phyloP scores from a whole-genome alignment of 345 rosid species.

The Alliaria petiolata region DNA sequence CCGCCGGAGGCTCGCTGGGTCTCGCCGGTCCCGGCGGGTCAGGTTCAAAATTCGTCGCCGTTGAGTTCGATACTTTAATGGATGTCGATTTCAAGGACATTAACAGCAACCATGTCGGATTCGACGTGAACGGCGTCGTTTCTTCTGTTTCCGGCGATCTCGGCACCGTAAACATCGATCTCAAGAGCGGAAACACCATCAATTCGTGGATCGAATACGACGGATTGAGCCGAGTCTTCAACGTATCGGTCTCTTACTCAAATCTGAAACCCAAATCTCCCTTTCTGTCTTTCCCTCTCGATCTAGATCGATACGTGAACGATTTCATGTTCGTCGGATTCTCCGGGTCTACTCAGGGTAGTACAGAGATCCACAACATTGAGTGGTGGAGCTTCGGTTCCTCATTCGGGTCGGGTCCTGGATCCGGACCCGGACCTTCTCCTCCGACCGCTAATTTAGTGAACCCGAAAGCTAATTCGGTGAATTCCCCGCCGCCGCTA shows the following conservation, averaged over 20 bases:
- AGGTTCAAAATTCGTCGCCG: slow-evolving; percentile 57
- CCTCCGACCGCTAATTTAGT: slow-evolving; percentile 52
- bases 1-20: slow-evolving; percentile 65
- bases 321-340: slow-evolving; percentile 91
- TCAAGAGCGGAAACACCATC: slow-evolving; percentile 72
- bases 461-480: slow-evolving; percentile 75
- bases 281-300: slow-evolving; percentile 51
- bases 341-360: slow-evolving; percentile 88
- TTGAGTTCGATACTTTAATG: slow-evolving; percentile 85
- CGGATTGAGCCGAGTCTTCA: slow-evolving; percentile 39
- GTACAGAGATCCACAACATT: slow-evolving; percentile 77
- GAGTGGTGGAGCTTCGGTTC: slow-evolving; percentile 95
- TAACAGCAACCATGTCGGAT: slow-evolving; percentile 80
- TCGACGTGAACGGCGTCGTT: slow-evolving; percentile 66
- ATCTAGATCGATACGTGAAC: slow-evolving; percentile 64
- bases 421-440: slow-evolving; percentile 27
- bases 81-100: slow-evolving; percentile 72
- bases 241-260: slow-evolving; percentile 66
- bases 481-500: slow-evolving; percentile 47
- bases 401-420: slow-evolving; percentile 44
- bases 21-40: slow-evolving; percentile 33
- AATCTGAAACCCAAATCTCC: slow-evolving; percentile 70
- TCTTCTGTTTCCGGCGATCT: slow-evolving; percentile 51
- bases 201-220: slow-evolving; percentile 82
- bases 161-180: slow-evolving; percentile 49